These are phyloP conservation scores for Trichoderma sp. DNA, from an alignment of 2,329 filamentous ascomycete species.

Conservation along the genomic window DNA sequence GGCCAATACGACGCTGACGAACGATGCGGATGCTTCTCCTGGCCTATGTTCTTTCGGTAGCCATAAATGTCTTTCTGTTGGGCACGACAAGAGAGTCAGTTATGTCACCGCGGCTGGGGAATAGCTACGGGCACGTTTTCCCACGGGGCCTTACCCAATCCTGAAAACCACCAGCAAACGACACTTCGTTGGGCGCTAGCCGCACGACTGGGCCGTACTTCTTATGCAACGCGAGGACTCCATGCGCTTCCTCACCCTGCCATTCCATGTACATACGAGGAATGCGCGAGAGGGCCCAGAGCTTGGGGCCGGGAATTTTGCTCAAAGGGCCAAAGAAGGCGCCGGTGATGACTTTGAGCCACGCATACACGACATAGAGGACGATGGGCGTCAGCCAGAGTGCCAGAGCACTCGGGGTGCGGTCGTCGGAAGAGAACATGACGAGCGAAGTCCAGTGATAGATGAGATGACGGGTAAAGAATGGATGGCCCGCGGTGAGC, in stretches of 20 bases:
- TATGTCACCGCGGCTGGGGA: background rate
- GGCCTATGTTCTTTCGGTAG: background rate
- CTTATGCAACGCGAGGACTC: conserved; percentile 36
- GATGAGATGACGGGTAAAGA: background rate
- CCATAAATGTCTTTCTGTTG: background rate
- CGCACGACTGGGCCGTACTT: conserved; percentile 57
- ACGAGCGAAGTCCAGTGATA: background rate
- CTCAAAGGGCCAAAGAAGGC: background rate
- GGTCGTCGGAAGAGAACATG: background rate
- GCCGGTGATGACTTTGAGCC: background rate
- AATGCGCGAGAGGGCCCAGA: background rate
- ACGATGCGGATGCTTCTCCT: background rate
- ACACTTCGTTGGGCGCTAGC: conserved; percentile 56
- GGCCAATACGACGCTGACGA: background rate
- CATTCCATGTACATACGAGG: background rate
- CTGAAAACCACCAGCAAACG: conserved; percentile 38
- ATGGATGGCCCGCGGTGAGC: background rate
- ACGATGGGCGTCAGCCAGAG: background rate
- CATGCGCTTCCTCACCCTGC: background rate
- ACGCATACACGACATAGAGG: background rate
- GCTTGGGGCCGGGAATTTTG: background rate
- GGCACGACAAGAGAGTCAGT: background rate
- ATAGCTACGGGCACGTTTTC: background rate
- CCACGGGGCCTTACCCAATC: background rate
- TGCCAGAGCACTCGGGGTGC: background rate